These are phyloP conservation scores for Mucor racemosus DNA, from an alignment of 371 early-diverging fungal genomes.

Conservation along the genomic window DNA sequence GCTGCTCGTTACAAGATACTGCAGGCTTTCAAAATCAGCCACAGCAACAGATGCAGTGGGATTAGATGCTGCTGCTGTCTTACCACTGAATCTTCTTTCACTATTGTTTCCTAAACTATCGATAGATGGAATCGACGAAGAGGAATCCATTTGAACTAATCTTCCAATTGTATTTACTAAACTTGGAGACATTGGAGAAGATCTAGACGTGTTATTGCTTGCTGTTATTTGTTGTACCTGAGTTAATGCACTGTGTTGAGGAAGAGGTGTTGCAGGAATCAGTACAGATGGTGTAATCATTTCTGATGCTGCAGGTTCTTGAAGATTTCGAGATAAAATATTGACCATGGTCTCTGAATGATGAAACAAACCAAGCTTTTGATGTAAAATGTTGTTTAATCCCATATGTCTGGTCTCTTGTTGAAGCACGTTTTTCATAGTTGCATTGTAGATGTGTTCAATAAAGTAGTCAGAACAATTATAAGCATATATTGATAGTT, in stretches of 20 bases:
- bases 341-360: conserved; percentile 48
- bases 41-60: background rate
- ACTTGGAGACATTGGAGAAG: conserved; percentile 24
- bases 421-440: conserved; percentile 26
- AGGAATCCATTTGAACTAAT: conserved; percentile 32
- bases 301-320: background rate
- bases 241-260: conserved; percentile 10
- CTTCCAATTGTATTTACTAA: conserved; percentile 28
- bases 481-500: conserved; percentile 66
- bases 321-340: conserved; percentile 18
- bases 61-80: conserved; percentile 11
- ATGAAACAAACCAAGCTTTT: conserved; percentile 74
- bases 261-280: conserved; percentile 3
- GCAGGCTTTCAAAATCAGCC: conserved; percentile 29
- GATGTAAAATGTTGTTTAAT: conserved; percentile 64
- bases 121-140: conserved; percentile 19
- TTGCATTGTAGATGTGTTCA: conserved; percentile 60
- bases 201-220: background rate
- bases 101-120: conserved; percentile 8
- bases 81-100: conserved; percentile 5
- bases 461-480: conserved; percentile 65
- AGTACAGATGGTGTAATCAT: background rate
- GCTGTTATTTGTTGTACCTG: conserved; percentile 18
- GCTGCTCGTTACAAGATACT: conserved; percentile 26
- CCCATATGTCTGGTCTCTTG: conserved; percentile 55